Conservation (phyloP, 2,329 filamentous ascomycete genomes). For the Sordariomycetes sp. region DNA sequence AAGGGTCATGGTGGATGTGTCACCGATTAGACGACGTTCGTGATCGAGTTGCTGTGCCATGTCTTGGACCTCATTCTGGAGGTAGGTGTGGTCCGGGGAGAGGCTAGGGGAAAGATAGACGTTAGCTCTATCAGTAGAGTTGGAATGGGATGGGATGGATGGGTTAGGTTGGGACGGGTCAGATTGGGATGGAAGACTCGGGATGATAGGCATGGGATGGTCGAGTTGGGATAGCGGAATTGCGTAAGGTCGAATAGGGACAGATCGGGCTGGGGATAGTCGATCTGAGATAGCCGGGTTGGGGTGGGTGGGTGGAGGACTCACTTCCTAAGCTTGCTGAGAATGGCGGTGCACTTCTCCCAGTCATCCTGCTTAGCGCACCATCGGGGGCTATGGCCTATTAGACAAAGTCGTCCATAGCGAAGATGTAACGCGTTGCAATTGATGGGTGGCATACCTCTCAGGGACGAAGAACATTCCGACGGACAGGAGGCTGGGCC, state of each 20-base stretch:
- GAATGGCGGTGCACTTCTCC: constrained; percentile 44
- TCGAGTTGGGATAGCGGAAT: too few species aligned
- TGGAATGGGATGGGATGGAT: too few species aligned
- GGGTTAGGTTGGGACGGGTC: neutral
- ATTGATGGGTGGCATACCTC: constrained; percentile 13
- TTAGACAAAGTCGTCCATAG: neutral
- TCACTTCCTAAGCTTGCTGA: constrained; percentile 34
- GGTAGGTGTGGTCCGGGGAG: constrained; percentile 36
- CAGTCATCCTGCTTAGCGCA: constrained; percentile 54
- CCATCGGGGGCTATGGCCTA: constrained; percentile 45
- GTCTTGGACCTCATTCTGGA: constrained; percentile 45
- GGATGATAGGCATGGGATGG: too few species aligned
- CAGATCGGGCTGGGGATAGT: too few species aligned
- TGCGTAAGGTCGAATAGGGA: too few species aligned
- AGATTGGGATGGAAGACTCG: too few species aligned
- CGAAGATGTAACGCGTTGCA: too few species aligned
- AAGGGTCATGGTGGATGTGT: constrained; percentile 39
- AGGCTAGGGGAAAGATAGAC: constrained; percentile 20
- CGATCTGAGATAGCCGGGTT: neutral
- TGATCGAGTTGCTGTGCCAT: constrained; percentile 48
- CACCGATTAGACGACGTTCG: constrained; percentile 43
- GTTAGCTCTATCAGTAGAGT: neutral
- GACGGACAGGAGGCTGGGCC: constrained; percentile 30
- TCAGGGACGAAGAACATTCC: constrained; percentile 49
- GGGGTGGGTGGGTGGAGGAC: neutral